These are phyloP conservation scores for Wickerhamomyces alni DNA, from an alignment of 805 yeast species.

Conservation along the genomic window DNA sequence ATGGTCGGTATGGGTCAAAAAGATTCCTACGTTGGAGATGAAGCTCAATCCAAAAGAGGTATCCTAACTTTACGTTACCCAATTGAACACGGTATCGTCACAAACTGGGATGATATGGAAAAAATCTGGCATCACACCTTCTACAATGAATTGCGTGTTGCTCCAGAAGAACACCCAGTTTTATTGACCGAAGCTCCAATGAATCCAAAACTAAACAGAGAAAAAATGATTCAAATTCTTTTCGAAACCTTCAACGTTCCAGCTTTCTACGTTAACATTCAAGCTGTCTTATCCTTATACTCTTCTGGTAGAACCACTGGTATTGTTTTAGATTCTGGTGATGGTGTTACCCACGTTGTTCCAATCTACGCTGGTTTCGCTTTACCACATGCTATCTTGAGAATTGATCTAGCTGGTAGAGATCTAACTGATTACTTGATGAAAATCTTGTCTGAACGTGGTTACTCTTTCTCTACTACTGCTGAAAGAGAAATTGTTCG, in stretches of 20 bases:
- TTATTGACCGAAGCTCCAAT: slow-evolving; percentile 99
- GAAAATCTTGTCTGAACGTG: slow-evolving; percentile 98
- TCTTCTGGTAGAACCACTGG: slow-evolving; percentile 99
- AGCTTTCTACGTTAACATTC: slow-evolving; percentile 98
- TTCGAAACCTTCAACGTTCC: slow-evolving; percentile 99
- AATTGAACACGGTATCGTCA: slow-evolving; percentile 99
- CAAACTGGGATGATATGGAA: slow-evolving; percentile 99
- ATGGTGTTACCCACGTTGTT: slow-evolving; percentile 99
- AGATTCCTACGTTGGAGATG: slow-evolving; percentile 99
- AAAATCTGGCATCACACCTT: slow-evolving; percentile 99
- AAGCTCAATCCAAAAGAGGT: slow-evolving; percentile 99
- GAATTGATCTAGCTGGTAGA: slow-evolving; percentile 99
- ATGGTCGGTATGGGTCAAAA: slow-evolving; percentile 99
- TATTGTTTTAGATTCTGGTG: slow-evolving; percentile 99
- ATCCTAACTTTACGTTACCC: slow-evolving; percentile 97
- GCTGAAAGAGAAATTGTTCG: slow-evolving; percentile 97
- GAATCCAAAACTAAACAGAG: slow-evolving; percentile 99
- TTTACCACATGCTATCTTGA: slow-evolving; percentile 95
- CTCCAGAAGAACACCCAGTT: slow-evolving; percentile 99
- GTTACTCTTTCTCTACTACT: slow-evolving; percentile 96
- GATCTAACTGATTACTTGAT: slow-evolving; percentile 98
- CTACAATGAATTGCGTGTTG: slow-evolving; percentile 99
- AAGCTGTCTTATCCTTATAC: slow-evolving; percentile 96
- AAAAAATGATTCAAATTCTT: slow-evolving; percentile 99
- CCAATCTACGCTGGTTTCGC: slow-evolving; percentile 99